Base-by-base conservation (phyloP, 2,329 filamentous ascomycete species). In the Rachicladosporium sp. region DNA sequence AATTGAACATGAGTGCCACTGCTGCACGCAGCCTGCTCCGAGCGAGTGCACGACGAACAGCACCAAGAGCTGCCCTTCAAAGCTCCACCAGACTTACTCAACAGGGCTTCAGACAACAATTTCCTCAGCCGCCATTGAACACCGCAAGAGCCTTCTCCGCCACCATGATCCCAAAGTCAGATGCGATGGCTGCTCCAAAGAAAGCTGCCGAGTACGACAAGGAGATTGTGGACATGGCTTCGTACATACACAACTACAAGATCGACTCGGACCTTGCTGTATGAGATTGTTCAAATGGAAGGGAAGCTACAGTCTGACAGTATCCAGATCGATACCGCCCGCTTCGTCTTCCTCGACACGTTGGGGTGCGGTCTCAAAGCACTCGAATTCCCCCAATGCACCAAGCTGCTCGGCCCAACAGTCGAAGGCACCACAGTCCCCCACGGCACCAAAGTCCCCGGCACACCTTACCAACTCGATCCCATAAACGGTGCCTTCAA, bases 401-500 rank as follows among this genome's bases (percentile, higher is more conserved):
- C 82, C 49, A 95, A 95, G 70, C 76, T 96, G 43, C 79, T 98
- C 31, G 91, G 91, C 12, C 91, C 91, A 38, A 74, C 89, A 50
- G 89, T 98, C 37, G 79, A 84, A 45, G 91, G 89, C 53, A 95
- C 91, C 38, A 67, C 80, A 34, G 89, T 96, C 40, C 89, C 91
- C 59, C 88, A 94, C 59, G 91, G 91, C 50, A 81, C 86, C 55
- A 85, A 80, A 60, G 85, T 98, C 33, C 85, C 84, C 31, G 91
- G 91, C 49, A 96, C 91, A 27, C 78, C 82, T 51, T 96, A 89
- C 69, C 81, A 93, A 67, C 79, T 98, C 52, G 91, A 96, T 62
- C 91, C 91, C 31, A 79, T 96, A 60, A 89, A 89, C 56, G 91
- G 82, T 47, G 91, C 91, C 48, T 96, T 98, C 77, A 96, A 96